Base-by-base conservation (phyloP, 2,329 filamentous ascomycete genomes). In the Colletotrichum horii region DNA sequence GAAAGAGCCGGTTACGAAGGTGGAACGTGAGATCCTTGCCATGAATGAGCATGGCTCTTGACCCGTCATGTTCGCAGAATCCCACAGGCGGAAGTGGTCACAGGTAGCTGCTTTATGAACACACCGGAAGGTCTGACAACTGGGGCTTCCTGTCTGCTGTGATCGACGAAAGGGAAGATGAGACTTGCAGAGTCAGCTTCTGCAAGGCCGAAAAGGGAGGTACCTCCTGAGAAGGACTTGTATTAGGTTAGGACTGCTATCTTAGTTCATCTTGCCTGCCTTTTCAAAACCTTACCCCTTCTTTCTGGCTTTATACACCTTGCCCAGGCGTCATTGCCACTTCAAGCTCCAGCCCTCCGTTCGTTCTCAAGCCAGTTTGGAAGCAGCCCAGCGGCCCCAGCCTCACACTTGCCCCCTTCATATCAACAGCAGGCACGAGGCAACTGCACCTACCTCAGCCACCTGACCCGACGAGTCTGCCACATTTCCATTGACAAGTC, bases 111-210 rank as follows among this genome's bases (percentile, higher is more conserved):
- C 11, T 34, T 4, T 14, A 11, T 34, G 6, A 7, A 34, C 32
- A 6, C 32, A 14, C 7, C 3, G n/a, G n/a, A 52, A 52, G 4
- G 43, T 52, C 12, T n/a, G 19, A 19, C 19, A 48, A 6, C 9
- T 2, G 0, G 9, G 3, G 38, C 12, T 48, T n/a, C 9, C 38
- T 6, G 3, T 11, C n/a, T 48, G 38, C 4, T 12, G 0, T 9
- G n/a, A 48, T 4, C n/a, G n/a, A n/a, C n/a, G 19, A n/a, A 48
- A n/a, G 0, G 19, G 19, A 48, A 48, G 38, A 48, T 11, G 6
- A 9, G 19, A n/a, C 8, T 19, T 48, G 38, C 19, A 9, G 4
- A 48, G 38, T 9, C 38, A 48, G 19, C 19, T 48, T 48, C 38
- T 6, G 38, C 9, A 48, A 48, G 6, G 38, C 19, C 38, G 0